Percentiles rank a stretch among this genome's conserved stretches.
These are phyloP conservation scores for Peronospora destructor DNA, from an alignment of 352 stramenopile genomes.

Conservation along the genomic window DNA sequence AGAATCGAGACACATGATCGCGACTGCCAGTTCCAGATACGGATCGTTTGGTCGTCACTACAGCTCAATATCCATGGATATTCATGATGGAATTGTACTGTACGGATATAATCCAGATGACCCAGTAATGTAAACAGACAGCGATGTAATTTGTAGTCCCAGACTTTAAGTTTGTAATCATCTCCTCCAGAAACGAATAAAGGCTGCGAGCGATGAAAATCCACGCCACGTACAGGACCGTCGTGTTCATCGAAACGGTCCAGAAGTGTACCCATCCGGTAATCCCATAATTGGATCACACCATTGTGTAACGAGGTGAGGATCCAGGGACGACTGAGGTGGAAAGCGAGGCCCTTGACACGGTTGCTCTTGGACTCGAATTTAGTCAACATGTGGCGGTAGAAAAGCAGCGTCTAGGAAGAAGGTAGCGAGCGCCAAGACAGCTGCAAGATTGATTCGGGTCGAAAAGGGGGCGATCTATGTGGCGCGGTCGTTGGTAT, in stretches of 20 bases:
- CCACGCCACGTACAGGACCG: slow-evolving; percentile 96
- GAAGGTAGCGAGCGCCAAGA: neutral
- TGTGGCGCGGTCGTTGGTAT: slow-evolving; percentile 1
- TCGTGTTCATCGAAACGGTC: slow-evolving; percentile 99
- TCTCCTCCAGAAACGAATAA: slow-evolving; percentile 98
- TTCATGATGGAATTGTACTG: slow-evolving; percentile 98
- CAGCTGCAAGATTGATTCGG: neutral
- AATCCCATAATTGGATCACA: slow-evolving; percentile 97
- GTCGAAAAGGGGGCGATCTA: slow-evolving; percentile 14
- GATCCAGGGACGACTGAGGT: slow-evolving; percentile 97
- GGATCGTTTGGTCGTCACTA: slow-evolving; percentile 98
- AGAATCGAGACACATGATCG: slow-evolving; percentile 98
- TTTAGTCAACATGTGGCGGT: slow-evolving; percentile 93
- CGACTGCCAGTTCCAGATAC: slow-evolving; percentile 99
- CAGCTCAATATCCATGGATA: slow-evolving; percentile 98
- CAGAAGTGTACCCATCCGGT: slow-evolving; percentile 98
- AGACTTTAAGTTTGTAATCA: slow-evolving; percentile 99
- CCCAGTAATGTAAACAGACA: slow-evolving; percentile 98
- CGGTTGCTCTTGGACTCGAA: slow-evolving; percentile 99
- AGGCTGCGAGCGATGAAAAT: slow-evolving; percentile 97
- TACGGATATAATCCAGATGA: slow-evolving; percentile 99
- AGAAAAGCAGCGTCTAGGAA: neutral
- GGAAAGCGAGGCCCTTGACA: slow-evolving; percentile 99
- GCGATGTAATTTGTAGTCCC: slow-evolving; percentile 98
- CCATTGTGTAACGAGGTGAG: slow-evolving; percentile 99